Evolutionary conservation across 352 stramenopile genomes (phyloP).

Genomic region (Thalassiosira exigua): DNA sequence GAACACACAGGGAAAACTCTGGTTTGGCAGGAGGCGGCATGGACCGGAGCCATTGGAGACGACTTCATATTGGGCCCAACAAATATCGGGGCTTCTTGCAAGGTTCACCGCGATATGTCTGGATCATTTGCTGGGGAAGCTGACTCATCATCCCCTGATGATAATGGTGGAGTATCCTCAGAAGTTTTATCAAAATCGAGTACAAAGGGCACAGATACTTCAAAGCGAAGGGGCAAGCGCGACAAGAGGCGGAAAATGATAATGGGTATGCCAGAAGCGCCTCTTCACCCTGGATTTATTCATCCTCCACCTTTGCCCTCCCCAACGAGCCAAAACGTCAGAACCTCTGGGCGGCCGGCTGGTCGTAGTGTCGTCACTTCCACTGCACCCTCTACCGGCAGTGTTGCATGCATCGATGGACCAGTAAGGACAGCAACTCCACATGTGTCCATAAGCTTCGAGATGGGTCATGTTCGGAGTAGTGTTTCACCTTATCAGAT

Average conservation of each 20-base stretch:
- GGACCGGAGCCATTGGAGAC: too few relatives aligned
- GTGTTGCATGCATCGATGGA: not conserved
- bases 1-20: slow-evolving; percentile 24
- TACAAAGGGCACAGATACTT: slow-evolving; percentile 29
- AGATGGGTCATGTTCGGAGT: slow-evolving; percentile 51
- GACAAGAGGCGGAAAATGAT: slow-evolving; percentile 37
- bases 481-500: slow-evolving; percentile 70
- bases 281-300: not conserved
- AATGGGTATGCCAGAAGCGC: not conserved
- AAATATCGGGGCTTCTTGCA: slow-evolving; percentile 41
- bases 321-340: too few relatives aligned
- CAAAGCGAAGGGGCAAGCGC: slow-evolving; percentile 55
- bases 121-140: not conserved
- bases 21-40: slow-evolving; percentile 25
- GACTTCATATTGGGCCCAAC: slow-evolving; percentile 51
- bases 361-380: too few relatives aligned
- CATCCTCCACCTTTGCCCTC: not conserved
- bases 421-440: too few relatives aligned
- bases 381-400: not conserved
- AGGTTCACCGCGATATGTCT: slow-evolving; percentile 31
- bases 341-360: too few relatives aligned
- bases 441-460: too few relatives aligned
- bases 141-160: not conserved
- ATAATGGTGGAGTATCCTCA: slow-evolving; percentile 2
- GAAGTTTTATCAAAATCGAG: slow-evolving; percentile 14